Percentiles rank a stretch among this genome's conserved stretches.
Conservation (phyloP, 768 basidiomycete genomes). For the Tylopilus sp. region DNA sequence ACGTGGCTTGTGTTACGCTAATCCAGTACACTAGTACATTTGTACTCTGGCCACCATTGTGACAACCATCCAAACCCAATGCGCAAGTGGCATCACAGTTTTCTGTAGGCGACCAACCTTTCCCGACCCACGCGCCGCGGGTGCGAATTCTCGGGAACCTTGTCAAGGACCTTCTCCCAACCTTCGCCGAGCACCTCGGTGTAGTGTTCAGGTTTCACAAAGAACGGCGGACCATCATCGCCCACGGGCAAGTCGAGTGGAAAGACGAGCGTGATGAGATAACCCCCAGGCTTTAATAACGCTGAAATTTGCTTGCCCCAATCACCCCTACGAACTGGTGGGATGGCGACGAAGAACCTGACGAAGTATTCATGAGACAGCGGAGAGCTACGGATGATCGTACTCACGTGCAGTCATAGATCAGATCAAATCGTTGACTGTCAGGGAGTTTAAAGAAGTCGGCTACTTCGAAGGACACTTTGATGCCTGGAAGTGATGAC, state of each 20-base stretch:
- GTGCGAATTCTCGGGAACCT: conserved; percentile 45
- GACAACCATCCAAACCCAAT: not conserved
- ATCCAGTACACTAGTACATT: not conserved
- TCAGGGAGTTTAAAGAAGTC: conserved; percentile 17
- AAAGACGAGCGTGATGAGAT: conserved; percentile 56
- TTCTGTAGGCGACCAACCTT: conserved; percentile 41
- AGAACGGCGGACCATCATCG: conserved; percentile 61
- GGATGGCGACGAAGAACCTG: conserved; percentile 65
- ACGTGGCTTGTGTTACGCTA: conserved; percentile 1
- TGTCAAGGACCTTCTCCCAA: conserved; percentile 55
- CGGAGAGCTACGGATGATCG: not conserved
- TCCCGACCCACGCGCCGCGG: conserved; percentile 45
- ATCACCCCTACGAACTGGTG: conserved; percentile 44
- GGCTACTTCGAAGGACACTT: conserved; percentile 17
- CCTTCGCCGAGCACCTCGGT: conserved; percentile 43
- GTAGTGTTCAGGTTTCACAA: conserved; percentile 56
- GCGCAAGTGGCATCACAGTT: not conserved
- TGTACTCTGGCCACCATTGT: not conserved
- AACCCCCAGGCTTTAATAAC: conserved; percentile 59
- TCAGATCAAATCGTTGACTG: conserved; percentile 12
- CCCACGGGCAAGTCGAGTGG: conserved; percentile 48
- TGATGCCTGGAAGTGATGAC: not conserved
- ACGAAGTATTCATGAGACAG: not conserved
- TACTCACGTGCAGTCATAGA: conserved; percentile 17
- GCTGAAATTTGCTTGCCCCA: conserved; percentile 59